A percentile compares a stretch with the other conserved stretches of the same genome.
phyloP scores from a whole-genome alignment of 2,329 filamentous ascomycete species.

The Stemphylium vesicarium region DNA sequence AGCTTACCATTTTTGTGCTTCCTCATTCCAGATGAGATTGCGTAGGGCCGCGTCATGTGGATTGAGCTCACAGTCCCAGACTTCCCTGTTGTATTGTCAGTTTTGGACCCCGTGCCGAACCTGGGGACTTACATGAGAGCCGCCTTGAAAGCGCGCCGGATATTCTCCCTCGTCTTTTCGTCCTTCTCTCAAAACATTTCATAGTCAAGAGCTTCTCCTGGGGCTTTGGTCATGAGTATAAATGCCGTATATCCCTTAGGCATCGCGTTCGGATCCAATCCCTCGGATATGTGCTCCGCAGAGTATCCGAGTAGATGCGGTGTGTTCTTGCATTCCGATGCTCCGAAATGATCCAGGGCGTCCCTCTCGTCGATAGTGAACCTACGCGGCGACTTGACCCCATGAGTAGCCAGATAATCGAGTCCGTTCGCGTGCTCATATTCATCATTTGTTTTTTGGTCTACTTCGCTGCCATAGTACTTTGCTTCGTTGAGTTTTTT shows the following conservation, averaged over 20 bases:
- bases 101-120: too few relatives aligned
- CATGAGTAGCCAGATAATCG: too few relatives aligned
- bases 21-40: neutral
- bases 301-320: neutral
- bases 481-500: too few relatives aligned
- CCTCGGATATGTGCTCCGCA: neutral
- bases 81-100: neutral
- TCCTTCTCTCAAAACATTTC: conserved; percentile 3
- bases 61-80: neutral
- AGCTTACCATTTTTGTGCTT: neutral
- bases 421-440: too few relatives aligned
- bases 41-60: neutral
- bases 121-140: conserved; percentile 12
- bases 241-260: conserved; percentile 10
- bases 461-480: too few relatives aligned
- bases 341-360: neutral
- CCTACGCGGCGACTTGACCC: too few relatives aligned
- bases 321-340: neutral
- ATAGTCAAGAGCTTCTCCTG: conserved; percentile 1
- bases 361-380: too few relatives aligned
- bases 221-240: conserved; percentile 20
- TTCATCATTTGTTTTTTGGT: too few relatives aligned
- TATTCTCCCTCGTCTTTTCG: conserved; percentile 3
- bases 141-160: conserved; percentile 14
- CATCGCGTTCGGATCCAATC: conserved; percentile 8